Conservation (phyloP, 2,329 filamentous ascomycete species). For the Aspergillus ochraceoroseus region DNA sequence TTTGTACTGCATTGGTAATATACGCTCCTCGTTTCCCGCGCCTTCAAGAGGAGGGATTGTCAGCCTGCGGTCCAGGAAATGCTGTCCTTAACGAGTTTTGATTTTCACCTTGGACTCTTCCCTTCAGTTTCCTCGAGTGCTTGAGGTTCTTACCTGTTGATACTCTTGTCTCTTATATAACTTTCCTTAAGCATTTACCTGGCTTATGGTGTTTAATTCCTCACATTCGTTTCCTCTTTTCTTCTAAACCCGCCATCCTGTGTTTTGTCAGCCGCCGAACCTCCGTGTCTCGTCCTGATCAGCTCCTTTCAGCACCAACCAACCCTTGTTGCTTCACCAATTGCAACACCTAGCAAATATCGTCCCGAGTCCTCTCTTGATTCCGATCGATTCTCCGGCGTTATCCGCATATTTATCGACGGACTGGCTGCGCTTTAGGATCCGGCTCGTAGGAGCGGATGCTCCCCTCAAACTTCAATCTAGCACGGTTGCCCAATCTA, state of each 20-base stretch:
- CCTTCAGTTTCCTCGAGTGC: slow-evolving; percentile 14
- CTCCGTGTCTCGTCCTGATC: background rate
- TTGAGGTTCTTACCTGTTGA: slow-evolving; percentile 10
- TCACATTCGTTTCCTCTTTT: slow-evolving; percentile 19
- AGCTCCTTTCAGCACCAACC: slow-evolving; percentile 1
- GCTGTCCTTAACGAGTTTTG: slow-evolving; percentile 13
- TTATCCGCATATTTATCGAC: slow-evolving; percentile 9
- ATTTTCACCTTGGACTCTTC: slow-evolving; percentile 9
- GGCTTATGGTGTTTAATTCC: slow-evolving; percentile 17
- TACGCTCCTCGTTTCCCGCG: slow-evolving; percentile 14
- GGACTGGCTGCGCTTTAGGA: slow-evolving; percentile 25
- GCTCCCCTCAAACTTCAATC: slow-evolving; percentile 19
- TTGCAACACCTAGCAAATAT: slow-evolving; percentile 8
- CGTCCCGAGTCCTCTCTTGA: slow-evolving; percentile 1
- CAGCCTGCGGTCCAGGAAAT: slow-evolving; percentile 12
- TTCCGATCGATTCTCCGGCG: slow-evolving; percentile 4
- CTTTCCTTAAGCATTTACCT: slow-evolving; percentile 19
- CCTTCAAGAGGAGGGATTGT: slow-evolving; percentile 14
- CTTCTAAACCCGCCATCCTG: slow-evolving; percentile 12
- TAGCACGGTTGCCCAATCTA: slow-evolving; percentile 20
- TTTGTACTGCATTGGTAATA: slow-evolving; percentile 15
- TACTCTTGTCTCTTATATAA: slow-evolving; percentile 13
- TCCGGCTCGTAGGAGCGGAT: slow-evolving; percentile 29
- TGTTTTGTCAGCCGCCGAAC: slow-evolving; percentile 13
- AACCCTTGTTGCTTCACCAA: background rate